A percentile compares a stretch with the other conserved stretches of the same genome.
Conservation (phyloP, 306 rosid genomes). For the Cucumis hystrix region DNA sequence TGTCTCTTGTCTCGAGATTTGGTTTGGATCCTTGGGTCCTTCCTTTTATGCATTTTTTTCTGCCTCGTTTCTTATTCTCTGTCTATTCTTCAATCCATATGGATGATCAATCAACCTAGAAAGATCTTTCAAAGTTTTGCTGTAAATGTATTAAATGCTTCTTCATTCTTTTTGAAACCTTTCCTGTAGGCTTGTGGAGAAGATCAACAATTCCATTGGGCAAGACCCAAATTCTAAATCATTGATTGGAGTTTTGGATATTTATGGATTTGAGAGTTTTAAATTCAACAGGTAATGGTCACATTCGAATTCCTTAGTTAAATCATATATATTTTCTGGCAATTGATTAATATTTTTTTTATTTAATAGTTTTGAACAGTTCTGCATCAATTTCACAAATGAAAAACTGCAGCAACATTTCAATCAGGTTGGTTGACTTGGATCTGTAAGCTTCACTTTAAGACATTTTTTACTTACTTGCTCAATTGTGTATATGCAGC, state of each 20-base stretch:
- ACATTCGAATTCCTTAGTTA: conserved; percentile 11
- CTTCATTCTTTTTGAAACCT: conserved; percentile 9
- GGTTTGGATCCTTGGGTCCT: background rate
- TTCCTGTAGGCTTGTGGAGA: conserved; percentile 82
- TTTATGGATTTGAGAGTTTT: conserved; percentile 98
- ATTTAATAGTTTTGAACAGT: conserved; percentile 84
- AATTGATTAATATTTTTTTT: conserved; percentile 20
- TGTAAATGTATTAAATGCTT: background rate
- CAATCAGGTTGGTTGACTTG: conserved; percentile 68
- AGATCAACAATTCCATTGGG: conserved; percentile 87
- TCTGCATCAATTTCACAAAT: conserved; percentile 95
- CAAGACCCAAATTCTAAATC: conserved; percentile 95
- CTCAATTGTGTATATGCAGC: conserved; percentile 44
- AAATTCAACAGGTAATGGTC: conserved; percentile 74
- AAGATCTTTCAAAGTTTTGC: background rate
- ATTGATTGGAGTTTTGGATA: conserved; percentile 96
- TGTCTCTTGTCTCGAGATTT: conserved; percentile 5
- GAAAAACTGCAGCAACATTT: conserved; percentile 99
- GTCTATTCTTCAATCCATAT: background rate
- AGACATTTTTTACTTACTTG: background rate
- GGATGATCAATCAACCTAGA: background rate
- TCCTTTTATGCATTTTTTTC: conserved; percentile 8
- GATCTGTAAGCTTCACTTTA: conserved; percentile 6
- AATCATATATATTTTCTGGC: conserved; percentile 5
- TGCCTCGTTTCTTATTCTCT: background rate